These are phyloP conservation scores for Moesziomyces sp. DNA, from an alignment of 1,284 basidiomycete genomes.

Conservation along the genomic window DNA sequence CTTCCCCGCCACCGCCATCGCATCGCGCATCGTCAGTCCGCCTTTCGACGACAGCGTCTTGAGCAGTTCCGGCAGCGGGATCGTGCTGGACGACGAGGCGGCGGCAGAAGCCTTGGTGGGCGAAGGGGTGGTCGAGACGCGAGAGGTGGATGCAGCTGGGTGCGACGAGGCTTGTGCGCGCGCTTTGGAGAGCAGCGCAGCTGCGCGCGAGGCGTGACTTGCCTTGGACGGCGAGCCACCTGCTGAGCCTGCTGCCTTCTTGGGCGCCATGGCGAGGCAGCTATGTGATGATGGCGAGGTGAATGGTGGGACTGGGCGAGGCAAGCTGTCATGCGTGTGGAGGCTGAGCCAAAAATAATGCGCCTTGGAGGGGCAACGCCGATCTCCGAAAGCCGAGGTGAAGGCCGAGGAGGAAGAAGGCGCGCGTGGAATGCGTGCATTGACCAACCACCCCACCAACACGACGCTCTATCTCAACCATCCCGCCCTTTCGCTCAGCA, in stretches of 20 bases:
- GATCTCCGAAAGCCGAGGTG: constrained; percentile 15
- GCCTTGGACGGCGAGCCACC: constrained; percentile 32
- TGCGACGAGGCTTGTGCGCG: constrained; percentile 36
- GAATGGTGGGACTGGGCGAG: too few relatives aligned
- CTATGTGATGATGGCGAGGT: too few relatives aligned
- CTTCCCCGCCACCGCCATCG: constrained; percentile 56
- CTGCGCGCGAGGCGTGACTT: constrained; percentile 37
- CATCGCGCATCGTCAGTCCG: constrained; percentile 48
- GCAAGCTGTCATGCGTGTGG: constrained; percentile 9
- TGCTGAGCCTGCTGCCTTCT: constrained; percentile 6
- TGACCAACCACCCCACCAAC: not conserved
- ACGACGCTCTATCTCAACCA: not conserved
- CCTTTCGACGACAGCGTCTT: constrained; percentile 44
- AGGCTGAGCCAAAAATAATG: constrained; percentile 19
- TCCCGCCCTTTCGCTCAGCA: not conserved
- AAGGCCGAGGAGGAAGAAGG: not conserved
- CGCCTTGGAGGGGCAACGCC: not conserved
- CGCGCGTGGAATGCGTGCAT: constrained; percentile 15
- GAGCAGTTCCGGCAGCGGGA: constrained; percentile 46
- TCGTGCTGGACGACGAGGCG: constrained; percentile 1
- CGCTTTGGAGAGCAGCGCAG: constrained; percentile 41
- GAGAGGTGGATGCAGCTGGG: constrained; percentile 25
- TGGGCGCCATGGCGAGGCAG: constrained; percentile 27
- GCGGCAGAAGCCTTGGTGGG: constrained; percentile 15
- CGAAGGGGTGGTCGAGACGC: constrained; percentile 17